These are phyloP conservation scores for Discostella stelligeroides DNA, from an alignment of 108 stramenopile genomes.

Conservation along the genomic window DNA sequence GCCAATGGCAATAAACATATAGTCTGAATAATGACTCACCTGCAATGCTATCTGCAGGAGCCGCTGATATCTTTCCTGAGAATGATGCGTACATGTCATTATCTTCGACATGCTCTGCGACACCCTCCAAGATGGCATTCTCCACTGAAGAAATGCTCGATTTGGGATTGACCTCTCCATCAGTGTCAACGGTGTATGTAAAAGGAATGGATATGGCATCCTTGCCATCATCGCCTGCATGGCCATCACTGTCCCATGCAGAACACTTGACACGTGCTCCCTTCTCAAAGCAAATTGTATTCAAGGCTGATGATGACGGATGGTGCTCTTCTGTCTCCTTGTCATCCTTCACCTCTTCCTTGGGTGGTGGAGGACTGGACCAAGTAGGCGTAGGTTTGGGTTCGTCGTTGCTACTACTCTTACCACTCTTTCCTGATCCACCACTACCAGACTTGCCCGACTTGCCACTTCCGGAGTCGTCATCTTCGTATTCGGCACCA, in stretches of 20 bases:
- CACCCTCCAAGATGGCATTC: constrained; percentile 26
- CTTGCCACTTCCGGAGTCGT: not conserved
- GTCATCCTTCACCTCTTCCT: not conserved
- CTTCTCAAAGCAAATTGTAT: constrained; percentile 8
- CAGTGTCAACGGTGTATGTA: constrained; percentile 33
- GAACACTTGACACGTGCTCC: constrained; percentile 9
- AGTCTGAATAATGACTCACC: constrained; percentile 19
- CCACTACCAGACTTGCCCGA: not conserved
- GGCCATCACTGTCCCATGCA: constrained; percentile 11
- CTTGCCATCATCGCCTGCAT: constrained; percentile 10
- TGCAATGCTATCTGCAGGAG: constrained; percentile 26
- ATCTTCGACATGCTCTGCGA: constrained; percentile 4
- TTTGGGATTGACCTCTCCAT: constrained; percentile 13
- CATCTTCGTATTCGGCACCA: too few relatives aligned
- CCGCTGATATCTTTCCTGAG: constrained; percentile 26
- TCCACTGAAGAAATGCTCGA: constrained; percentile 13
- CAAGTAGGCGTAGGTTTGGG: not conserved
- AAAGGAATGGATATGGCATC: constrained; percentile 20
- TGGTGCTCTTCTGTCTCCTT: too few relatives aligned
- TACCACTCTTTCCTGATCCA: constrained; percentile 1
- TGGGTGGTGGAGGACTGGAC: not conserved
- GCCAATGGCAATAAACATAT: not conserved
- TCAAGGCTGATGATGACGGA: too few relatives aligned
- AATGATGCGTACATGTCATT: constrained; percentile 8
- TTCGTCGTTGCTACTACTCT: not conserved